Conservation (phyloP, 1,284 basidiomycete species). For the Papiliotrema nemorosa region DNA sequence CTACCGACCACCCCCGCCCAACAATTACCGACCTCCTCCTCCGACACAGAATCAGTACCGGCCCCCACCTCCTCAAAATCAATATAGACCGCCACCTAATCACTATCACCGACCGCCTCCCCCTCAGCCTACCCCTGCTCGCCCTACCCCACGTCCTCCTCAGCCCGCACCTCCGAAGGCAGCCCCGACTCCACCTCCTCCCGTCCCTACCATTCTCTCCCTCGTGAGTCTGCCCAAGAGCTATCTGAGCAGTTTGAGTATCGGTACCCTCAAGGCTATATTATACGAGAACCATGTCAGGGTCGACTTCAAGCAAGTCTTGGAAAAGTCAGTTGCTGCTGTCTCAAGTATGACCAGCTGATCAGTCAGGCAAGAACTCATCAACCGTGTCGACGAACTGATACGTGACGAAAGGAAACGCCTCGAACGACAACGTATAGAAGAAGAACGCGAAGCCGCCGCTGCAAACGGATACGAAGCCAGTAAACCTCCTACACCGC, state of each 20-base stretch:
- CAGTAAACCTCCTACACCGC: background rate
- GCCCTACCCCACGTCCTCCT: slow-evolving; percentile 16
- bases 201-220: slow-evolving; percentile 59
- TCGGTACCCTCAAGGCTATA: slow-evolving; percentile 68
- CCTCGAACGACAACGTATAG: slow-evolving; percentile 44
- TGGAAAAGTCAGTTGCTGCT: slow-evolving; percentile 42
- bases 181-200: slow-evolving; percentile 47
- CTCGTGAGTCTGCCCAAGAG: slow-evolving; percentile 61
- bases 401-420: slow-evolving; percentile 61
- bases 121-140: slow-evolving; percentile 15
- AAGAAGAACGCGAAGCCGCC: slow-evolving; percentile 42
- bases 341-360: background rate
- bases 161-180: slow-evolving; percentile 19
- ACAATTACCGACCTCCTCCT: slow-evolving; percentile 12
- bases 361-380: slow-evolving; percentile 63
- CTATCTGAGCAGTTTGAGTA: slow-evolving; percentile 59
- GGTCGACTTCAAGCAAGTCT: slow-evolving; percentile 49
- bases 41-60: background rate
- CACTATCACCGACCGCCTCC: slow-evolving; percentile 12
- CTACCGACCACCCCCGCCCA: slow-evolving; percentile 10
- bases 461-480: background rate
- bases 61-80: slow-evolving; percentile 1
- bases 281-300: slow-evolving; percentile 58
- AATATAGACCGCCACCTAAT: slow-evolving; percentile 10
- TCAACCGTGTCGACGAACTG: slow-evolving; percentile 62